Percentiles rank a stretch among this genome's conserved stretches.
phyloP scores from a whole-genome alignment of 208 protist genomes.

The Trypanosoma cruzi region DNA sequence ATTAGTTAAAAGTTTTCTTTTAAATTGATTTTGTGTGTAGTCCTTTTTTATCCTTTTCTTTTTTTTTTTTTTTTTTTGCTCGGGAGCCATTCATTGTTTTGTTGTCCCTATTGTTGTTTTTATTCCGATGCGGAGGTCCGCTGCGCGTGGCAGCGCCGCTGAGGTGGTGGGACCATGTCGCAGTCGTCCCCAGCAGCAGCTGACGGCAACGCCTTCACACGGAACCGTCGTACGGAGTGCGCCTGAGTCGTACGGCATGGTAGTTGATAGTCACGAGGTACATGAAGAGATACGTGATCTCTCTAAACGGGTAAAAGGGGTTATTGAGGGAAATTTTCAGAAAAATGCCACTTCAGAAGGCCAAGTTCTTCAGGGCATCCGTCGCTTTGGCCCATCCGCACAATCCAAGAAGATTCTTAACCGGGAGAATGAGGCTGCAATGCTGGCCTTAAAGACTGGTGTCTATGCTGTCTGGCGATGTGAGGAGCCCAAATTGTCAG shows the following conservation, averaged over 20 bases:
- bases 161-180: not conserved
- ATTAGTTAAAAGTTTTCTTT: not conserved
- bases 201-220: not conserved
- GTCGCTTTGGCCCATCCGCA: slow-evolving; percentile 74
- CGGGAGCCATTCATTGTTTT: not conserved
- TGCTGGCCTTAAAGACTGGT: slow-evolving; percentile 59
- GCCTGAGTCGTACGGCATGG: slow-evolving; percentile 42
- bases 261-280: slow-evolving; percentile 65
- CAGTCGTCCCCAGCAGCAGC: not conserved
- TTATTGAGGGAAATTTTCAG: slow-evolving; percentile 55
- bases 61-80: not conserved
- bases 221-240: not conserved
- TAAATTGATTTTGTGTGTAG: too few relatives aligned
- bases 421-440: slow-evolving; percentile 78
- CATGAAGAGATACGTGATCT: slow-evolving; percentile 80
- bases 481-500: slow-evolving; percentile 41
- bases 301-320: slow-evolving; percentile 37
- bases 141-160: not conserved
- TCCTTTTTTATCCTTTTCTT: not conserved
- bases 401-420: slow-evolving; percentile 66
- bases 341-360: slow-evolving; percentile 61
- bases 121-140: not conserved
- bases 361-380: slow-evolving; percentile 68
- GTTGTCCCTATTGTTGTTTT: slow-evolving; percentile 14
- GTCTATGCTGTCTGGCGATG: slow-evolving; percentile 84